Evolutionary conservation across 306 rosid genomes (phyloP).

Genomic region (Lagenaria siceraria): DNA sequence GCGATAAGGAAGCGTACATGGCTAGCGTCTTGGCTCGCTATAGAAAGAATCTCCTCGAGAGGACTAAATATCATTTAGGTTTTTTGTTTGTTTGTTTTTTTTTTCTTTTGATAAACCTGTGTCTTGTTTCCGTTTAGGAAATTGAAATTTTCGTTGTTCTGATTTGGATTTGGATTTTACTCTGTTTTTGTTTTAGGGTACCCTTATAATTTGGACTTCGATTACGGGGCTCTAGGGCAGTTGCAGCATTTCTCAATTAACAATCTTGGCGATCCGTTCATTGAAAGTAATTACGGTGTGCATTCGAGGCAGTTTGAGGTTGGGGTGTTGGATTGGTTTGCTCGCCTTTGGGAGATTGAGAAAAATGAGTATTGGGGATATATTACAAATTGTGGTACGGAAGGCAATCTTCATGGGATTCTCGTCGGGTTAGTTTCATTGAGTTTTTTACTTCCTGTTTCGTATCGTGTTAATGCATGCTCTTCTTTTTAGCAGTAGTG

Average conservation of each 20-base stretch:
- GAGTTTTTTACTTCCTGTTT: neutral
- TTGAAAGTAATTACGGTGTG: constrained; percentile 91
- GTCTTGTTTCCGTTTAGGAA: neutral
- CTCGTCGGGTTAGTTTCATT: constrained; percentile 40
- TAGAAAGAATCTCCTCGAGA: constrained; percentile 42
- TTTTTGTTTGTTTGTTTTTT: constrained; percentile 9
- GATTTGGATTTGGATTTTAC: neutral
- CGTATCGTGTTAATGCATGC: neutral
- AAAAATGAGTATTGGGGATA: constrained; percentile 97
- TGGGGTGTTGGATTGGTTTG: constrained; percentile 98
- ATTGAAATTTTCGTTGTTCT: neutral
- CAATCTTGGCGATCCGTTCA: constrained; percentile 96
- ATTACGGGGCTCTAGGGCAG: constrained; percentile 76
- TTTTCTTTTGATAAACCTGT: neutral
- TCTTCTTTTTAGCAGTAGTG: neutral
- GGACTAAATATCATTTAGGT: constrained; percentile 73
- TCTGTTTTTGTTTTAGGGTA: constrained; percentile 36
- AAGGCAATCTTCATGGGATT: constrained; percentile 94
- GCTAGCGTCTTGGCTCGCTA: constrained; percentile 73
- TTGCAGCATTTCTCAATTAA: constrained; percentile 92
- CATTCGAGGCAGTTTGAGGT: constrained; percentile 91
- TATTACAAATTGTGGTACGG: constrained; percentile 96
- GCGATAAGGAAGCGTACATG: constrained; percentile 72
- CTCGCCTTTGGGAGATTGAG: constrained; percentile 87
- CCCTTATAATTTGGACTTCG: constrained; percentile 88